Conservation (phyloP, 2,329 filamentous ascomycete species). For the Bipolaris victoriae region DNA sequence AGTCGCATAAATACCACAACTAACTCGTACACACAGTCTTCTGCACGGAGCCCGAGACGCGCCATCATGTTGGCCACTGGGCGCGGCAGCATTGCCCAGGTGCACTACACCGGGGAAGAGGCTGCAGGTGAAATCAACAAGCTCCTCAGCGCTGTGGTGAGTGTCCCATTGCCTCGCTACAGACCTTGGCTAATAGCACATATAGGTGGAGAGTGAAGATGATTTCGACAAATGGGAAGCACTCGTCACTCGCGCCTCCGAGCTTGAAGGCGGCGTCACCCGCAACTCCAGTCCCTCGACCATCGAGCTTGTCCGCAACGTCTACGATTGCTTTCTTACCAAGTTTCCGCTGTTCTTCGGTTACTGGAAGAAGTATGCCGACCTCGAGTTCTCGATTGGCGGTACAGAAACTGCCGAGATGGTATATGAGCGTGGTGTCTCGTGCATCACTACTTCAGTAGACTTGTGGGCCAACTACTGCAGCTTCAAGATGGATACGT, state of each 20-base stretch:
- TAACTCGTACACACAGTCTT: constrained; percentile 5
- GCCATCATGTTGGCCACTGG: constrained; percentile 38
- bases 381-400: constrained; percentile 94
- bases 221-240: constrained; percentile 96
- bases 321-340: constrained; percentile 89
- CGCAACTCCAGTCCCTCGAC: constrained; percentile 96
- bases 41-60: constrained; percentile 1
- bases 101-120: constrained; percentile 45
- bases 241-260: constrained; percentile 80
- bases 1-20: constrained; percentile 15
- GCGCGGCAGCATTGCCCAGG: constrained; percentile 39
- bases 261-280: constrained; percentile 89
- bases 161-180: constrained; percentile 41
- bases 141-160: constrained; percentile 77
- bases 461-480: constrained; percentile 98
- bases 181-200: constrained; percentile 18
- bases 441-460: constrained; percentile 90
- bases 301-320: constrained; percentile 82
- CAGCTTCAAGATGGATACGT: constrained; percentile 96
- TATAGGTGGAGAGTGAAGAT: constrained; percentile 73
- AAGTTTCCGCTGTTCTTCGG: constrained; percentile 96
- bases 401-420: constrained; percentile 97
- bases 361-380: constrained; percentile 99
- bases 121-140: constrained; percentile 70
- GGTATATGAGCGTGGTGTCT: constrained; percentile 95